Base-by-base conservation (phyloP, 768 basidiomycete genomes). In the Lanmaoa pseudosensibilis region DNA sequence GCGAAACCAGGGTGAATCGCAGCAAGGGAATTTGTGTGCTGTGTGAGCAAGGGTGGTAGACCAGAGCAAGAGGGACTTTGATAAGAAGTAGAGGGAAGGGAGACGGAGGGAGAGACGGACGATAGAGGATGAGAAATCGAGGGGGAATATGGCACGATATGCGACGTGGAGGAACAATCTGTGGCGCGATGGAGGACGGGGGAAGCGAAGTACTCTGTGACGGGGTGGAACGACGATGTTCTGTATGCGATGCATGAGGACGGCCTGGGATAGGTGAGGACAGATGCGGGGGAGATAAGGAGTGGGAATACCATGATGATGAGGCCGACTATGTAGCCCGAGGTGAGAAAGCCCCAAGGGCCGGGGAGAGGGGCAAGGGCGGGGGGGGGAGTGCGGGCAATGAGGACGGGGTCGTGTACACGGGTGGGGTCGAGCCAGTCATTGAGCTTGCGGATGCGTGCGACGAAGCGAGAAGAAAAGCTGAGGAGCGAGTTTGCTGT, bases 211-310 rank as follows among this genome's bases (percentile, higher is more conserved):
- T 2, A 33, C 44, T 21, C 60, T 60, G 21, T 71, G 70, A 3
- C 81, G 81, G 36, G 86, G 81, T 13, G 90, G 90, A 0, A 88
- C 83, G 44, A 90, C 84, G 41, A 89, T 82, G 67, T 91, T 85
- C 62, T 90, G 90, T 55, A 92, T 87, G 30, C 90, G 81, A 62
- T 91, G 87, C 55, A 90, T 71, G 30, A 91, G 65, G 46, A 92
- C 71, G 13, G 83, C 86, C 88, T 90, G 62, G 16, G 50, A 5
- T 5, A 33, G 1, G 54, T 64, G 27, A 55, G 57, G 10, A 23
- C 18, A 18, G 15, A 39, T 15, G 30, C 12, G 46, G 41, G 4
- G 10, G 33, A 18, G 33, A 43, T 38, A 47, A 19, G 36, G 23
- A 21, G 2, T 25, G 10, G 37, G 1, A 9, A 77, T 65, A 88